phyloP scores from a whole-genome alignment of 2,329 filamentous ascomycete genomes.

The Aspergillus candidus region DNA sequence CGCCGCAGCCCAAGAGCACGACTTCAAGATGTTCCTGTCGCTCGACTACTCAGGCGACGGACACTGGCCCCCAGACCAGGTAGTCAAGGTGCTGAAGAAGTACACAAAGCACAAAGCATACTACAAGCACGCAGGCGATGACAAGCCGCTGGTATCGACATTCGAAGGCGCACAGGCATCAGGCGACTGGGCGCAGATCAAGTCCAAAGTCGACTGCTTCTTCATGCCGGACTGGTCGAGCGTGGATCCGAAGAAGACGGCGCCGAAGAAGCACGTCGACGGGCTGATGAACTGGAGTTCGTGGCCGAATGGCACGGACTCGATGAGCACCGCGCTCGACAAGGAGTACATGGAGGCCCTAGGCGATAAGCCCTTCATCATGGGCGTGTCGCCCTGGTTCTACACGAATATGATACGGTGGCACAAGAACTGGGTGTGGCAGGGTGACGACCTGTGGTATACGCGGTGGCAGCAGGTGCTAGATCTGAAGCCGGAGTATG shows the following conservation, averaged over 20 bases:
- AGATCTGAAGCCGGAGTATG: constrained; percentile 45
- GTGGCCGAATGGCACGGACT: constrained; percentile 36
- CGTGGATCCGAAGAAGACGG: constrained; percentile 23
- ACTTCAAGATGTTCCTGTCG: constrained; percentile 34
- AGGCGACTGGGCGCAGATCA: constrained; percentile 41
- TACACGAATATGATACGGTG: constrained; percentile 52
- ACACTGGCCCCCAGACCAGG: constrained; percentile 24
- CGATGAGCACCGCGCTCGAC: constrained; percentile 33
- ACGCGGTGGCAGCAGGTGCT: constrained; percentile 53
- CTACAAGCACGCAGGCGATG: constrained; percentile 17
- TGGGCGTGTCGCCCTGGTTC: constrained; percentile 54
- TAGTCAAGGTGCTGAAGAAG: constrained; percentile 20
- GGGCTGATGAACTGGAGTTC: constrained; percentile 41
- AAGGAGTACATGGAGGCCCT: constrained; percentile 37
- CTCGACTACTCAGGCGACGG: constrained; percentile 33
- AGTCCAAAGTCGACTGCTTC: constrained; percentile 31
- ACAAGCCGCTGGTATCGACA: constrained; percentile 35
- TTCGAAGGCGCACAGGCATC: constrained; percentile 39
- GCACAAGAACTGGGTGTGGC: constrained; percentile 58
- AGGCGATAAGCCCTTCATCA: constrained; percentile 44
- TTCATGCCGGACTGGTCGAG: constrained; percentile 42
- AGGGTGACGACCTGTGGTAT: constrained; percentile 55
- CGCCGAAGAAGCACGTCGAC: constrained; percentile 25
- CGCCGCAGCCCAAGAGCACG: constrained; percentile 17
- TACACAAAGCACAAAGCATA: constrained; percentile 23